phyloP scores from a whole-genome alignment of 1,284 basidiomycete genomes.

The Gomphus bonarii region DNA sequence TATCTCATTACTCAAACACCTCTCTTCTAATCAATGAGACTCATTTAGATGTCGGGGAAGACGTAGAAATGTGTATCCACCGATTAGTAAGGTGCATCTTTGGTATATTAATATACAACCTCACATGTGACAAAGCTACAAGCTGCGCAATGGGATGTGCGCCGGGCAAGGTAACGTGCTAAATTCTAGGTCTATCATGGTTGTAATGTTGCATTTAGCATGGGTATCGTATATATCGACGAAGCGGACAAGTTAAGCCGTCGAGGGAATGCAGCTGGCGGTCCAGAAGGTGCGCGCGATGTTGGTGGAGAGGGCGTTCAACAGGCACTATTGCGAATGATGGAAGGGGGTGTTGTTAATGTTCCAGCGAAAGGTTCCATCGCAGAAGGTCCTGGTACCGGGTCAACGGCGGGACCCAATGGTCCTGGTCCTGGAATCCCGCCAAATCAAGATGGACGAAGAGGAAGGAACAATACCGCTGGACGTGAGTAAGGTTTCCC shows the following conservation, averaged over 20 bases:
- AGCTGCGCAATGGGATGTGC: conserved; percentile 81
- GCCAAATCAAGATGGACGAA: conserved; percentile 34
- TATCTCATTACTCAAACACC: background rate
- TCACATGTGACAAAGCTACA: conserved; percentile 43
- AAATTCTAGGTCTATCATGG: background rate
- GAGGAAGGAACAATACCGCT: conserved; percentile 25
- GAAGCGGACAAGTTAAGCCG: conserved; percentile 72
- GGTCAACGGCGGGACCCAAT: background rate
- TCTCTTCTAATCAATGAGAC: background rate
- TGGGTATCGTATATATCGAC: conserved; percentile 93
- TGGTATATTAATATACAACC: background rate
- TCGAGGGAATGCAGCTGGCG: conserved; percentile 15
- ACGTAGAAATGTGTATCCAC: conserved; percentile 85
- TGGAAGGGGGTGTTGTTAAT: conserved; percentile 83
- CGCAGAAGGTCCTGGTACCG: conserved; percentile 25
- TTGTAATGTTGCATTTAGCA: conserved; percentile 32
- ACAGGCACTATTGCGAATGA: conserved; percentile 83
- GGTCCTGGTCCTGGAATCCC: conserved; percentile 14
- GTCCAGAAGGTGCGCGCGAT: conserved; percentile 59
- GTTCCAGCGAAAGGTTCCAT: conserved; percentile 64
- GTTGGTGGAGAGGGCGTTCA: conserved; percentile 96
- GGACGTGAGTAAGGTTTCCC: conserved; percentile 20
- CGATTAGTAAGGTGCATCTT: conserved; percentile 45
- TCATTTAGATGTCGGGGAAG: conserved; percentile 79
- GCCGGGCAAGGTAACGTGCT: conserved; percentile 51